Evolutionary conservation across 129 eudicot species (phyloP).

Genomic region (Arctium minus): DNA sequence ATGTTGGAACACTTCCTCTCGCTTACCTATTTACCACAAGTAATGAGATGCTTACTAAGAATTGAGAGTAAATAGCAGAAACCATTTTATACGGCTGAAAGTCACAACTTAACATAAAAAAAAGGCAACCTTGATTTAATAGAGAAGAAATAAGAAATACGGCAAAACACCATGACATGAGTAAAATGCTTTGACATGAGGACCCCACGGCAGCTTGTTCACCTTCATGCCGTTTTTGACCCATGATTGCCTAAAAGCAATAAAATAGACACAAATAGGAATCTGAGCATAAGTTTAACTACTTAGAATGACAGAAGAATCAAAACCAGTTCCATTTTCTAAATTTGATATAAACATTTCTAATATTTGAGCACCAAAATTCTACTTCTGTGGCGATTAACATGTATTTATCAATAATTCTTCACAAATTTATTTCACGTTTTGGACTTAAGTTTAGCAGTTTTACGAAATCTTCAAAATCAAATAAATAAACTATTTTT

Average conservation of each 20-base stretch:
- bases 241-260: conserved; percentile 22
- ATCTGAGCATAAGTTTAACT: conserved; percentile 8
- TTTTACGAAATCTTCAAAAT: not conserved
- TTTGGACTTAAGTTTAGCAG: not conserved
- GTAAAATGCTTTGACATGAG: not conserved
- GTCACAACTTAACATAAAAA: too few relatives aligned
- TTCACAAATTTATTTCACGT: not conserved
- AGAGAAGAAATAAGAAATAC: too few relatives aligned
- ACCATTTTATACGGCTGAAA: too few relatives aligned
- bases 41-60: too few relatives aligned
- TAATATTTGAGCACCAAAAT: not conserved
- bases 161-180: not conserved
- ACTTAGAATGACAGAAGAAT: not conserved
- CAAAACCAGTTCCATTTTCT: not conserved
- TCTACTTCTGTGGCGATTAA: not conserved
- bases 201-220: conserved; percentile 16
- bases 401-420: not conserved
- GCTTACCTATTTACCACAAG: too few relatives aligned
- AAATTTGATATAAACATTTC: not conserved
- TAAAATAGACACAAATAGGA: not conserved
- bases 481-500: not conserved
- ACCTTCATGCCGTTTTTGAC: conserved; percentile 14
- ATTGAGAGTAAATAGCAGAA: too few relatives aligned
- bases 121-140: too few relatives aligned
- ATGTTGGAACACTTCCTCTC: too few relatives aligned